phyloP scores from a whole-genome alignment of 768 basidiomycete genomes.

The Butyriboletus loyo region DNA sequence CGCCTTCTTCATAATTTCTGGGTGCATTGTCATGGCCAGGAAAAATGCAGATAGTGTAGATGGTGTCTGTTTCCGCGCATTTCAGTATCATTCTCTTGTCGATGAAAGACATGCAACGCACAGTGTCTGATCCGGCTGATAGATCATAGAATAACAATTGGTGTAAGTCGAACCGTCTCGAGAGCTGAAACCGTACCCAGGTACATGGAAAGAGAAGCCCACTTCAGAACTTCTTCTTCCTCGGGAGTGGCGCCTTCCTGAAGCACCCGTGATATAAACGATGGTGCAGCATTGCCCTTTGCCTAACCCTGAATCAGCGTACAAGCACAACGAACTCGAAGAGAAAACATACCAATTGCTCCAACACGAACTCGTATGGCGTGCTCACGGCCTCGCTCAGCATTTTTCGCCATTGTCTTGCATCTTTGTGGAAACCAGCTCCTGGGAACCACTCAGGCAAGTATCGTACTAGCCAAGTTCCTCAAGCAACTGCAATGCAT shows the following conservation, averaged over 20 bases:
- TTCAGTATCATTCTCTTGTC: background rate
- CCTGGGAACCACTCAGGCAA: no score
- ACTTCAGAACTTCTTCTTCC: slow-evolving; percentile 14
- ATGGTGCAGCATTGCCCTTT: slow-evolving; percentile 7
- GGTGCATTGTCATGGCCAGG: slow-evolving; percentile 16
- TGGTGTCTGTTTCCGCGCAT: background rate
- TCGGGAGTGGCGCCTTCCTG: no score
- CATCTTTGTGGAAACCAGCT: no score
- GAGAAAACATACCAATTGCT: no score
- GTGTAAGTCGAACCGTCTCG: background rate
- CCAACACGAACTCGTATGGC: no score
- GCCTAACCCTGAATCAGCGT: background rate
- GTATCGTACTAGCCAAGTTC: no score
- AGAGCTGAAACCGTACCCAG: slow-evolving; percentile 3
- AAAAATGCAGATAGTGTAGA: slow-evolving; percentile 15
- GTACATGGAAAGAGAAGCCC: slow-evolving; percentile 16
- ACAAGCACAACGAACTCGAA: background rate
- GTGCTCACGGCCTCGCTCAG: no score
- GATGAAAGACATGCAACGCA: slow-evolving; percentile 24
- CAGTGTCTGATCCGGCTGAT: slow-evolving; percentile 27
- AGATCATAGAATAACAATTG: background rate
- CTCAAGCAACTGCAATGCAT: no score
- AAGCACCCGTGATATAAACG: no score
- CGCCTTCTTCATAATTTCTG: slow-evolving; percentile 4
- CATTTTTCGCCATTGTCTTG: no score